Evolutionary conservation across 1,139 yeast genomes (phyloP).

Genomic region (Saccharomyces hybrid): DNA sequence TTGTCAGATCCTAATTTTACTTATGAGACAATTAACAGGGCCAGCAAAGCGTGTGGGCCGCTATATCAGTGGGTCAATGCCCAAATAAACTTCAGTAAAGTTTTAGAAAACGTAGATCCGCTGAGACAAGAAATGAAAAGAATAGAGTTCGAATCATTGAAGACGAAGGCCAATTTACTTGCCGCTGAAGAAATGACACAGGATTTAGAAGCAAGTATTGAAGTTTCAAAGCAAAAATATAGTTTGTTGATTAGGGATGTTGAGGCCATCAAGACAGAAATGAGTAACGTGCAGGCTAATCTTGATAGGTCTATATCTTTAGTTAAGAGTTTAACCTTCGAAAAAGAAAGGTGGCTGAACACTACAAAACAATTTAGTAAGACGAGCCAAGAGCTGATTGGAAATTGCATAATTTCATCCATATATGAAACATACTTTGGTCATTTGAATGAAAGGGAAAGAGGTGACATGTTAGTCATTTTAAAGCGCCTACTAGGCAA

Average conservation of each 20-base stretch:
- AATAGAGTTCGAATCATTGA: conserved; percentile 54
- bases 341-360: conserved; percentile 68
- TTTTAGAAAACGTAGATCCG: conserved; percentile 69
- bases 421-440: conserved; percentile 62
- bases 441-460: conserved; percentile 43
- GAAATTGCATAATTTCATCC: conserved; percentile 59
- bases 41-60: conserved; percentile 96
- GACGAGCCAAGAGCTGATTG: conserved; percentile 46
- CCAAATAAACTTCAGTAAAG: conserved; percentile 63
- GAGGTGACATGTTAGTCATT: conserved; percentile 35
- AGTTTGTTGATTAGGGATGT: conserved; percentile 69
- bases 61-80: conserved; percentile 85
- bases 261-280: conserved; percentile 66
- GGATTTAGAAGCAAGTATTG: conserved; percentile 67
- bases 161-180: conserved; percentile 58
- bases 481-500: conserved; percentile 41
- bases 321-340: conserved; percentile 57
- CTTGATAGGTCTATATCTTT: conserved; percentile 58
- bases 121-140: conserved; percentile 55
- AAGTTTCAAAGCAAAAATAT: conserved; percentile 57
- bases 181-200: conserved; percentile 77
- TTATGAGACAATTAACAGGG: conserved; percentile 71
- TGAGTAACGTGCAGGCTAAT: conserved; percentile 53
- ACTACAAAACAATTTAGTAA: conserved; percentile 47
- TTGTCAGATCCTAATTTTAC: conserved; percentile 59